A percentile compares a stretch with the other conserved stretches of the same genome.
These are phyloP conservation scores for Singerocomus rubriflavus DNA, from an alignment of 1,284 basidiomycete genomes.

Conservation along the genomic window DNA sequence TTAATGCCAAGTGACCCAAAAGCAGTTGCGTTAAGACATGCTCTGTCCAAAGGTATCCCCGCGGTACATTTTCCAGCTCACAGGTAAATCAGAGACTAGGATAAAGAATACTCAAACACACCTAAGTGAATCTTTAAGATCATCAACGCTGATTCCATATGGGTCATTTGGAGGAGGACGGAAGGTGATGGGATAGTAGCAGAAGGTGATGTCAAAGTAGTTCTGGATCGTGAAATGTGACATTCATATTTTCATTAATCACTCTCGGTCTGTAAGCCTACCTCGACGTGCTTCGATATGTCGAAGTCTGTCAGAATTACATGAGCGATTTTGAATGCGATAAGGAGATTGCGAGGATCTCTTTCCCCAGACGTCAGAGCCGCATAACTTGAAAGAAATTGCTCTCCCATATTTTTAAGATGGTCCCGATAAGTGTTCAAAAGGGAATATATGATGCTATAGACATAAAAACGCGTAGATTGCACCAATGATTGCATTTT, in stretches of 20 bases:
- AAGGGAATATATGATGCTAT: conserved; percentile 79
- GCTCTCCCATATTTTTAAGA: conserved; percentile 67
- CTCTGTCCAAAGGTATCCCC: conserved; percentile 25
- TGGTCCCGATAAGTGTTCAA: conserved; percentile 71
- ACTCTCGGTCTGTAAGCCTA: conserved; percentile 34
- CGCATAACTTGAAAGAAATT: conserved; percentile 78
- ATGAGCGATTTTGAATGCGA: conserved; percentile 85
- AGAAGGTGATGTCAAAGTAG: conserved; percentile 94
- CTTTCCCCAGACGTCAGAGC: conserved; percentile 91
- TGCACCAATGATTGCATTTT: conserved; percentile 83
- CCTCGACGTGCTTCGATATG: conserved; percentile 71
- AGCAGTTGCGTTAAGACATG: conserved; percentile 72
- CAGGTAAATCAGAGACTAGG: conserved; percentile 22
- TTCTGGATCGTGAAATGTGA: conserved; percentile 46
- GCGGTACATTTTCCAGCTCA: background rate
- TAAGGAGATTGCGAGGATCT: conserved; percentile 91
- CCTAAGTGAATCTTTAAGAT: conserved; percentile 78
- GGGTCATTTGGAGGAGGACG: conserved; percentile 93
- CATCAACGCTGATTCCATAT: conserved; percentile 88
- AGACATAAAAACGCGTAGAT: conserved; percentile 79
- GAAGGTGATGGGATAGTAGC: conserved; percentile 99
- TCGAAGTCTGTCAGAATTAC: conserved; percentile 90
- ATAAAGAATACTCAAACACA: conserved; percentile 26
- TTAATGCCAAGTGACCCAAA: conserved; percentile 88
- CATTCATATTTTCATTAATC: background rate